These are phyloP conservation scores for Pueraria montana DNA, from an alignment of 306 rosid genomes.

Conservation along the genomic window DNA sequence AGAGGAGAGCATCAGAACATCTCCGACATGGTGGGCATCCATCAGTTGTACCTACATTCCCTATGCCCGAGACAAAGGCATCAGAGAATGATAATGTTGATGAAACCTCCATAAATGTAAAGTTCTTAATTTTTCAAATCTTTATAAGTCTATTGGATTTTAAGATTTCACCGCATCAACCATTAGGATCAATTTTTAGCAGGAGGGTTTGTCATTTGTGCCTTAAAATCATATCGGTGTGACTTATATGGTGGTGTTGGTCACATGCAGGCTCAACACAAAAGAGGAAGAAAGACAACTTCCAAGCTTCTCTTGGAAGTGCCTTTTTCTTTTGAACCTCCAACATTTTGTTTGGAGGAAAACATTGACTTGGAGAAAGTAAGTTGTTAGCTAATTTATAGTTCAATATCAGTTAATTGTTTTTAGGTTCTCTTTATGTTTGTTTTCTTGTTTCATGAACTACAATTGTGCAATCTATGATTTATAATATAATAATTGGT, in stretches of 20 bases:
- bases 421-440: background rate
- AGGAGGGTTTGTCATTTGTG: background rate
- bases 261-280: background rate
- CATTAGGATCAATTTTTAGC: background rate
- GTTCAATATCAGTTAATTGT: background rate
- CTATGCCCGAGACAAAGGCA: background rate
- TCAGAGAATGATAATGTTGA: background rate
- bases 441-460: background rate
- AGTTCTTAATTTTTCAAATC: background rate
- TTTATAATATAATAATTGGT: background rate
- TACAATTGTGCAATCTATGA: background rate
- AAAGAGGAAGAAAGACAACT: background rate
- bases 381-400: background rate
- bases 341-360: background rate
- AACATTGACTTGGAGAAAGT: background rate
- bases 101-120: background rate
- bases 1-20: background rate
- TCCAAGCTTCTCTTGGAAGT: background rate
- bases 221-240: background rate
- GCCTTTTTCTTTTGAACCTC: background rate
- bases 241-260: background rate
- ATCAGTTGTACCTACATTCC: background rate
- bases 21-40: too few relatives aligned
- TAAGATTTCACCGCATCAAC: background rate
- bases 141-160: background rate